A percentile compares a stretch with the other conserved stretches of the same genome.
Conservation (phyloP, 2,329 filamentous ascomycete genomes). For the Verruconis gallopava region DNA sequence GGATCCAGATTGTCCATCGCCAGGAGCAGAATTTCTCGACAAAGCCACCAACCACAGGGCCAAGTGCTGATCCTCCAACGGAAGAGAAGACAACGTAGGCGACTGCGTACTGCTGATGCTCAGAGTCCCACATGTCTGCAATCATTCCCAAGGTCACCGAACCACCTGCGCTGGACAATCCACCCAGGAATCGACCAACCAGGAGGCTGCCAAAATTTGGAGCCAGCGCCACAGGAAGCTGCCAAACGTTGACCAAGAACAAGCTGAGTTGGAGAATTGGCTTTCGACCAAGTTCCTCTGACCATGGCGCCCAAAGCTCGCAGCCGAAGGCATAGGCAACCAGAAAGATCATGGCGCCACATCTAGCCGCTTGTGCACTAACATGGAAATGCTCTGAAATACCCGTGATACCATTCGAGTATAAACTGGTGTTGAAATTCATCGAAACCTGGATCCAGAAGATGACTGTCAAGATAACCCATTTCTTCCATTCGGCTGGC, state of each 20-base stretch:
- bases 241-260: conserved; percentile 52
- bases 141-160: conserved; percentile 53
- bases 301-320: conserved; percentile 37
- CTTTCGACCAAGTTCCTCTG: conserved; percentile 40
- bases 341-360: conserved; percentile 38
- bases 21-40: conserved; percentile 48
- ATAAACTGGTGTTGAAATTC: conserved; percentile 43
- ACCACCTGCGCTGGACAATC: conserved; percentile 55
- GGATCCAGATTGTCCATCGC: conserved; percentile 70
- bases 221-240: conserved; percentile 41
- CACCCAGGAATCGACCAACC: conserved; percentile 55
- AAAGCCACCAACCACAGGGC: conserved; percentile 59
- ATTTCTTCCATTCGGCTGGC: conserved; percentile 53
- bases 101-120: conserved; percentile 43
- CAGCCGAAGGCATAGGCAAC: conserved; percentile 27
- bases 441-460: conserved; percentile 42
- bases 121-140: conserved; percentile 47
- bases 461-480: conserved; percentile 47
- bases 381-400: conserved; percentile 35
- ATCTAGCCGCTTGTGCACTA: conserved; percentile 34
- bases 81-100: conserved; percentile 62
- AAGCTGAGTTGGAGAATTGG: conserved; percentile 39
- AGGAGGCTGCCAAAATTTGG: conserved; percentile 60
- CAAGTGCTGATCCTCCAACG: conserved; percentile 62
- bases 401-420: conserved; percentile 32